Evolutionary conservation across 805 yeast species (phyloP), one percentile per base, ranked within the genome.

Genomic region (Saturnispora besseyi): DNA sequence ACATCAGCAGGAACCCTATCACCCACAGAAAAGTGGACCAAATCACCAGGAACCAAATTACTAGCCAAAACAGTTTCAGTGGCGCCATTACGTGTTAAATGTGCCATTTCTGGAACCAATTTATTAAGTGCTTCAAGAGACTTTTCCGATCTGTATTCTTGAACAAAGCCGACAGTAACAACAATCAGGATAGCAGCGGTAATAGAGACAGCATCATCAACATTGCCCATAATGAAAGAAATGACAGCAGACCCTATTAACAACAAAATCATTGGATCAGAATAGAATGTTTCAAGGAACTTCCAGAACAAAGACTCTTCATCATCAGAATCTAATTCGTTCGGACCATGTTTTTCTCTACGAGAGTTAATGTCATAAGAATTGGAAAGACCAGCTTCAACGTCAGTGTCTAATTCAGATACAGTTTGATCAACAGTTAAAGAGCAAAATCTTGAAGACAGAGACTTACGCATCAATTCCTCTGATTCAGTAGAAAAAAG

Each of bases 1-100:
- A 93, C 69, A 66, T 93, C 99, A 0, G 99, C 99, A 1, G 99
- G 99, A 49, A 93, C 84, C 57, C 96, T 76, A 67, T 93, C 99
- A 57, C 99, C 99, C 48, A 89, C 90, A 41, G 82, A 67, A 59
- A 93, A 87, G 57, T 82, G 84, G 37, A 93, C 95, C 60, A 93
- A 68, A 65, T 93, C 99, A 52, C 99, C 99, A 5, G 99, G 98
- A 22, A 93, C 99, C 53, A 93, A 76, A 41, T 78, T 77, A 0
- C 90, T 77, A 0, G 99, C 99, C 54, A 91, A 70, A 6, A 87
- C 88, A n/a, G 84, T 80, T 46, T 85, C 82, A 9, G 87, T 79
- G 52, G 79, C 75, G 11, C 89, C 90, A 59, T 79, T 82, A 66
- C 99, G 77, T 10, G 95, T 84, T 45, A 93, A 75, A 63, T 91